phyloP scores from a whole-genome alignment of 352 stramenopile species.

The Thalassiosira delicatula region DNA sequence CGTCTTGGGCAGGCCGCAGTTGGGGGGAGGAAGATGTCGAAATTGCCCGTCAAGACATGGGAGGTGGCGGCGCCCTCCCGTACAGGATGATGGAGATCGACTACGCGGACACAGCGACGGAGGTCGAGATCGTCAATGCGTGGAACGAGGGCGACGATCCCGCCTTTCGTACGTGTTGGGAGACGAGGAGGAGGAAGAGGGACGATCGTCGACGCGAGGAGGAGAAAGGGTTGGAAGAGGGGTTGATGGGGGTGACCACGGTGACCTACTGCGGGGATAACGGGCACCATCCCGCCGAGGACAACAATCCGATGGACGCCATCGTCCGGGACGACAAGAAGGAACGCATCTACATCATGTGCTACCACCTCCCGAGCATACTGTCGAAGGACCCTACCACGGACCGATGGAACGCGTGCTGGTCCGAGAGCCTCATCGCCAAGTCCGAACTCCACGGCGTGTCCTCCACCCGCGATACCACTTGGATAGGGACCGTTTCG shows the following conservation, averaged over 20 bases:
- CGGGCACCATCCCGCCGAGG: constrained; percentile 21
- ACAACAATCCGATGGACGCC: constrained; percentile 34
- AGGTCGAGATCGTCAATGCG: constrained; percentile 64
- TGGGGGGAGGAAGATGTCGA: too few species aligned
- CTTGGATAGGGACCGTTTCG: constrained; percentile 81
- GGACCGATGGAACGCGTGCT: constrained; percentile 71
- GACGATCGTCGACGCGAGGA: too few species aligned
- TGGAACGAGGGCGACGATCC: constrained; percentile 74
- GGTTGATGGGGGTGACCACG: background rate
- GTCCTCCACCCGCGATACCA: constrained; percentile 63
- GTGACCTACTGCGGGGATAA: constrained; percentile 52
- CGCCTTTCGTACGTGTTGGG: constrained; percentile 69
- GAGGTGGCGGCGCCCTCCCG: constrained; percentile 24
- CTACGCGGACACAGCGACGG: constrained; percentile 21
- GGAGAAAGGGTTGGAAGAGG: background rate
- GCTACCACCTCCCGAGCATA: constrained; percentile 82
- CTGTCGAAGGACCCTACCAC: constrained; percentile 62
- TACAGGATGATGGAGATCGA: constrained; percentile 28
- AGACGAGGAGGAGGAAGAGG: constrained; percentile 14
- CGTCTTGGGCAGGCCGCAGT: too few species aligned
- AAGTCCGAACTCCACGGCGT: constrained; percentile 76
- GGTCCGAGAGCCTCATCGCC: constrained; percentile 78
- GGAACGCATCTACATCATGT: constrained; percentile 80
- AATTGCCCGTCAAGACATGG: constrained; percentile 75
- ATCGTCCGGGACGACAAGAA: constrained; percentile 51